Evolutionary conservation across 176 grass and related monocot genomes (phyloP).

Genomic region (Hordeum vulgare): MorexV3_pseudomolecules_assembly NC_058524.1:241771168-241771667

Average conservation of each 20-base stretch:
- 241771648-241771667: neutral
- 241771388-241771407: neutral
- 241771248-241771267: neutral
- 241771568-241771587: too few relatives aligned
- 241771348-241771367: neutral
- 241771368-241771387: neutral
- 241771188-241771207: neutral
- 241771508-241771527: neutral
- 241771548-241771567: too few relatives aligned
- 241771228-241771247: neutral
- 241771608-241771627: too few relatives aligned
- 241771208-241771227: neutral
- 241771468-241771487: neutral
- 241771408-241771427: neutral
- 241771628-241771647: neutral
- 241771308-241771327: too few relatives aligned
- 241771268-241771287: neutral
- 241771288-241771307: too few relatives aligned
- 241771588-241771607: too few relatives aligned
- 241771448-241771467: neutral
- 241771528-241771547: neutral
- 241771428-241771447: neutral
- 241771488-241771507: neutral
- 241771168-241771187: constrained; percentile 17
- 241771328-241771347: too few relatives aligned